phyloP scores from a whole-genome alignment of 169 alveolate genomes.

The Plasmodium coatneyi region DNA sequence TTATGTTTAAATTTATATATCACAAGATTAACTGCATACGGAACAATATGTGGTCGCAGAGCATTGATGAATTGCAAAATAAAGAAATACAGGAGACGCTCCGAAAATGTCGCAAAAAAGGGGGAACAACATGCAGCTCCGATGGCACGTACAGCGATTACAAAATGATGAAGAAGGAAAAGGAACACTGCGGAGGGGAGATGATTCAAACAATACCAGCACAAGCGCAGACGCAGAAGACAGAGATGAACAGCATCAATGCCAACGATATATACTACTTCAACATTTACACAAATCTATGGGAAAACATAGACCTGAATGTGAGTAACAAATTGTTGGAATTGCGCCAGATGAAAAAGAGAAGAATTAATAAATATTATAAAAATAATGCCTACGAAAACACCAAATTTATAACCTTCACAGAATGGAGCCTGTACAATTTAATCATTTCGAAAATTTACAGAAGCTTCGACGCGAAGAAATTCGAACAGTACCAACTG shows the following conservation, averaged over 20 bases:
- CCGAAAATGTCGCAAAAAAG: background rate
- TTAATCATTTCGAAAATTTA: constrained; percentile 56
- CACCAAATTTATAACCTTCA: constrained; percentile 36
- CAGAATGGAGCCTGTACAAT: constrained; percentile 45
- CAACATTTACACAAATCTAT: constrained; percentile 34
- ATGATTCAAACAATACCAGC: background rate
- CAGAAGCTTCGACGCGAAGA: constrained; percentile 45
- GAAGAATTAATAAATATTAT: constrained; percentile 41
- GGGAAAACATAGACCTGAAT: constrained; percentile 42
- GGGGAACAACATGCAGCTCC: background rate
- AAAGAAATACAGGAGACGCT: constrained; percentile 24
- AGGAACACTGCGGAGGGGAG: constrained; percentile 9
- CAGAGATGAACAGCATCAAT: background rate
- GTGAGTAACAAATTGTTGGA: constrained; percentile 59
- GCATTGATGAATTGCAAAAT: constrained; percentile 29
- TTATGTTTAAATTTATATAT: constrained; percentile 22
- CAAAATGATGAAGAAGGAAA: background rate
- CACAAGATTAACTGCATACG: constrained; percentile 46
- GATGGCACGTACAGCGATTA: background rate
- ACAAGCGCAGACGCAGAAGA: background rate
- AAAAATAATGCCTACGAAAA: constrained; percentile 16
- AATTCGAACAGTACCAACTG: constrained; percentile 38
- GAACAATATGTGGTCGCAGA: constrained; percentile 49
- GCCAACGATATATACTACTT: constrained; percentile 46
- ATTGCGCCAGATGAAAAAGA: constrained; percentile 14